Conservation (phyloP, 192 early-diverging fungal genomes). For the Rhizophagus clarus region DNA sequence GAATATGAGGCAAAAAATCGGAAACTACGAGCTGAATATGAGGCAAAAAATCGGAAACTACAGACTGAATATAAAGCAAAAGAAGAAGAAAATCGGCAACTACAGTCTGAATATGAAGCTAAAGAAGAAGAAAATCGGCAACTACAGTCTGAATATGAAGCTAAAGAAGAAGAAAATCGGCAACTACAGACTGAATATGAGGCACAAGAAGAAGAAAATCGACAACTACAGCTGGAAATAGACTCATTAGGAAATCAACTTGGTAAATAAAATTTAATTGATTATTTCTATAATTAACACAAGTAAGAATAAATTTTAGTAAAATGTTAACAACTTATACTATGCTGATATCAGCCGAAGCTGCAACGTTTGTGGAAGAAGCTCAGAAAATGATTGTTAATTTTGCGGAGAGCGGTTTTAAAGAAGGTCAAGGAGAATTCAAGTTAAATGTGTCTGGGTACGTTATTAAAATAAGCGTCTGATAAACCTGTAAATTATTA, state of each 20-base stretch:
- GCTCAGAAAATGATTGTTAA: constrained; percentile 1
- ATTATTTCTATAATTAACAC: not conserved
- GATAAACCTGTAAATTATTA: not conserved
- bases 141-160: not conserved
- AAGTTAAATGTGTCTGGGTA: not conserved
- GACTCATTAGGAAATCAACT: constrained; percentile 2
- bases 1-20: not conserved
- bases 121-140: constrained; percentile 5
- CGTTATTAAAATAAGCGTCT: not conserved
- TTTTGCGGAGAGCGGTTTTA: not conserved
- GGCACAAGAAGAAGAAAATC: not conserved
- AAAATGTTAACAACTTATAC: not conserved
- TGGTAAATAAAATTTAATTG: not conserved
- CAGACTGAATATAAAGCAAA: not conserved
- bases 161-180: constrained; percentile 1
- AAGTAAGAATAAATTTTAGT: not conserved
- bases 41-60: not conserved
- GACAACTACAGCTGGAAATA: constrained; percentile 1
- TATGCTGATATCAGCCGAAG: not conserved
- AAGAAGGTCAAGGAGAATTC: constrained; percentile 9
- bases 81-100: constrained; percentile 1
- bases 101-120: not conserved
- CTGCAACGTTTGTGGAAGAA: not conserved
- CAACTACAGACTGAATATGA: constrained; percentile 3
- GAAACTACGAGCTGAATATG: not conserved